Percentiles rank a stretch among this genome's conserved stretches.
Conservation (phyloP, 2,329 filamentous ascomycete species). For the Fusarium haematococcum region DNA sequence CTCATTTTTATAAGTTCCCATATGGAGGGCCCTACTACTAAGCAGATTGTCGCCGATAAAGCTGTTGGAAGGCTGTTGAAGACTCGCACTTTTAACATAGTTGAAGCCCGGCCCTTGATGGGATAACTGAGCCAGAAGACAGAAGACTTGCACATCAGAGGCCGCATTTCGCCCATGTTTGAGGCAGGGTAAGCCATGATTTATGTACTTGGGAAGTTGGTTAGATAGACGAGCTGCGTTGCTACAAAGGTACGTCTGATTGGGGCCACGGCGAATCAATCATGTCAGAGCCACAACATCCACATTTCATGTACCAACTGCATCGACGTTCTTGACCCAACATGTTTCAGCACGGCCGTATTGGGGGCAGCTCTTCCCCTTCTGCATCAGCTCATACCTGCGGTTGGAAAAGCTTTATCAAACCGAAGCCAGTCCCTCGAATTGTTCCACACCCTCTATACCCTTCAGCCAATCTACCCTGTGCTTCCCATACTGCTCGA, state of each 20-base stretch:
- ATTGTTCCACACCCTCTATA: neutral
- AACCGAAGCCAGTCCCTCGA: neutral
- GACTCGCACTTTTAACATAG: neutral
- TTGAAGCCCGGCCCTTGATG: too few species aligned
- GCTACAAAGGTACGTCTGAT: neutral
- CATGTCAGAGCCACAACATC: neutral
- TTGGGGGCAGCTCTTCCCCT: neutral
- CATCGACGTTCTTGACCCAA: neutral
- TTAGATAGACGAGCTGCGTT: neutral
- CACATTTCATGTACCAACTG: neutral
- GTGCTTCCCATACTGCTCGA: neutral
- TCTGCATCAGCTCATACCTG: neutral
- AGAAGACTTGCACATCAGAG: neutral
- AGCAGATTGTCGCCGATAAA: neutral
- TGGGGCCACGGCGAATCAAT: neutral
- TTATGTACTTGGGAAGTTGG: neutral
- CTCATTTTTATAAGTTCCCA: neutral
- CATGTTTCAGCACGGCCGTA: neutral
- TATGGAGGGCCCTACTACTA: neutral
- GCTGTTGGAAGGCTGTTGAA: neutral
- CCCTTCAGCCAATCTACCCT: neutral
- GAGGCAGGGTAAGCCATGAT: neutral
- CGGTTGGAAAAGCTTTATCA: neutral
- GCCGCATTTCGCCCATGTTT: neutral
- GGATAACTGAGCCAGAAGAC: too few species aligned